Conservation (phyloP, 2,329 filamentous ascomycete species). For the Phyllosticta capitalensis region DNA sequence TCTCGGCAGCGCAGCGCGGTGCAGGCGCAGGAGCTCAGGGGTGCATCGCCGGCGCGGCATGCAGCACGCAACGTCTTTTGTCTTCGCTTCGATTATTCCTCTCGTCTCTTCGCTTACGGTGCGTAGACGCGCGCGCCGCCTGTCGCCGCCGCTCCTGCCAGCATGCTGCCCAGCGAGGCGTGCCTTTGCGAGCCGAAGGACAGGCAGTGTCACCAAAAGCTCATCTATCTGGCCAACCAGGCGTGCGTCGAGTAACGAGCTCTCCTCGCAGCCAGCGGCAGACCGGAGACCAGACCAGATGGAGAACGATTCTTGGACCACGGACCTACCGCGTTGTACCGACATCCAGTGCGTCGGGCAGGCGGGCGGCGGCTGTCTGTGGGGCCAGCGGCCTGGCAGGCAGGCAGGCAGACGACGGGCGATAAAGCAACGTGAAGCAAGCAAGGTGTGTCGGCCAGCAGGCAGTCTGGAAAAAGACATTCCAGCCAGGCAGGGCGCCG, state of each 20-base stretch:
- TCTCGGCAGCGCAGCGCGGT: neutral
- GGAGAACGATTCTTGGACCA: neutral
- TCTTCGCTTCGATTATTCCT: neutral
- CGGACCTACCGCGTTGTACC: neutral
- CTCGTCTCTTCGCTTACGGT: neutral
- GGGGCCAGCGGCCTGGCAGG: neutral
- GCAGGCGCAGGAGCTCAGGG: neutral
- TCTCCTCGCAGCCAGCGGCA: neutral
- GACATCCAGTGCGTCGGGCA: neutral
- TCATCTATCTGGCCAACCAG: neutral
- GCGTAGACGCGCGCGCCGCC: neutral
- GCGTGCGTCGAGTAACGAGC: neutral
- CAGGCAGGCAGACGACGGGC: neutral
- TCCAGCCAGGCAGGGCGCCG: neutral
- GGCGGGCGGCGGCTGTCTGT: neutral
- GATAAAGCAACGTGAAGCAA: neutral
- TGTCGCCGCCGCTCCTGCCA: neutral
- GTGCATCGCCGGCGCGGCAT: neutral
- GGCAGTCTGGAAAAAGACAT: neutral
- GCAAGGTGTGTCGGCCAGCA: neutral
- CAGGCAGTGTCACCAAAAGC: neutral
- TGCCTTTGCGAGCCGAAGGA: neutral
- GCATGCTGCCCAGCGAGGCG: neutral
- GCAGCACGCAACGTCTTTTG: neutral
- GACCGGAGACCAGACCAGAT: neutral